These are phyloP conservation scores for Pholiota conissans DNA, from an alignment of 768 basidiomycete genomes.

Conservation along the genomic window DNA sequence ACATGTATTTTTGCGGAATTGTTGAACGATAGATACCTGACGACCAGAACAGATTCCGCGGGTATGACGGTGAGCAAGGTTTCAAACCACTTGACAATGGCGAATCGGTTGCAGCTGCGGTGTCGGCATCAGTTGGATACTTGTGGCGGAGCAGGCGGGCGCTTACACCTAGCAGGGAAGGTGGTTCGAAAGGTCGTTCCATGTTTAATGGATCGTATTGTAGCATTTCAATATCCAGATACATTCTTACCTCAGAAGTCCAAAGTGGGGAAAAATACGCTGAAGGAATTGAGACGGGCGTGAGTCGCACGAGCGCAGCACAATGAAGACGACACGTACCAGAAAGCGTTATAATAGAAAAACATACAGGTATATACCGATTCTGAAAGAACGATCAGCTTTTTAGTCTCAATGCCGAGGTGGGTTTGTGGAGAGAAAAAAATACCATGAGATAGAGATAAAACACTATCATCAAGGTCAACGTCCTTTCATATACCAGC, in stretches of 20 bases:
- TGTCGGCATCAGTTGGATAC: background rate
- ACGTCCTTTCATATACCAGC: background rate
- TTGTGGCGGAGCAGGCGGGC: background rate
- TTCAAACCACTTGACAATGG: conserved; percentile 29
- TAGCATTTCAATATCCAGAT: background rate
- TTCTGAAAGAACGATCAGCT: conserved; percentile 8
- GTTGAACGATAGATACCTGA: conserved; percentile 18
- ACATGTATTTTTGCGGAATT: background rate
- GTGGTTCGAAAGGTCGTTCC: background rate
- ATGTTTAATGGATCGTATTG: background rate
- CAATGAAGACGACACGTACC: conserved; percentile 11
- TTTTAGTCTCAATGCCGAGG: background rate
- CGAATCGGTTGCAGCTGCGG: conserved; percentile 27
- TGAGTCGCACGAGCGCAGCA: background rate
- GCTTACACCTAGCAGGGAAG: conserved; percentile 15
- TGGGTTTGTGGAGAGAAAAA: background rate
- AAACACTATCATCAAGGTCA: conserved; percentile 9
- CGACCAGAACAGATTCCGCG: conserved; percentile 24
- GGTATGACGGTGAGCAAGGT: conserved; percentile 26
- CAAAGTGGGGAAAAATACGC: conserved; percentile 26
- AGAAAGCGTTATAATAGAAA: conserved; percentile 25
- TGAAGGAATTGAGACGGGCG: background rate
- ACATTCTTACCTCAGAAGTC: conserved; percentile 19
- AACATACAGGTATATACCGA: conserved; percentile 26
- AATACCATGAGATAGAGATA: conserved; percentile 16